Conservation (phyloP, 441 rosid genomes). For the Daphne laureola region DNA sequence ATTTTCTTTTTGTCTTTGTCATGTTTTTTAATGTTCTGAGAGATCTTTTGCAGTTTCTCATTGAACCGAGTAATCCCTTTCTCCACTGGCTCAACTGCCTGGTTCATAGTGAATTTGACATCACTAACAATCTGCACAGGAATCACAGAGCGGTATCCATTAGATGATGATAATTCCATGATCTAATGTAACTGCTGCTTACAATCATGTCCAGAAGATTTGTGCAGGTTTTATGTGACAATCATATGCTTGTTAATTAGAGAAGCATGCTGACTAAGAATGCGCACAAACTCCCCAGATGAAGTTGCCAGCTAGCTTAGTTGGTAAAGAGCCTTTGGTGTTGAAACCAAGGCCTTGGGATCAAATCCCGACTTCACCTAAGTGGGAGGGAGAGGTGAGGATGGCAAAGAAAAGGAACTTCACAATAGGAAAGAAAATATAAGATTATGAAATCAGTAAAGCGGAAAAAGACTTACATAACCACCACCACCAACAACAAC, state of each 20-base stretch:
- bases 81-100: constrained; percentile 97
- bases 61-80: constrained; percentile 90
- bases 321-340: too few species aligned
- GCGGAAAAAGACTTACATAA: constrained; percentile 57
- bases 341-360: too few species aligned
- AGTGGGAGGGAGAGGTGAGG: too few species aligned
- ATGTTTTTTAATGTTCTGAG: constrained; percentile 80
- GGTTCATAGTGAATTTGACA: constrained; percentile 89
- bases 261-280: too few species aligned
- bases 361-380: too few species aligned
- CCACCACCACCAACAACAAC: constrained; percentile 92
- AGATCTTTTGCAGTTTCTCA: constrained; percentile 80
- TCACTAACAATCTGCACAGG: constrained; percentile 81
- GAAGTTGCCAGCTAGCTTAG: too few species aligned
- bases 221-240: too few species aligned
- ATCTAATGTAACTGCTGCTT: neutral
- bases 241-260: too few species aligned
- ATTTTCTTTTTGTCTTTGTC: constrained; percentile 76
- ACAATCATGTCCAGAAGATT: too few species aligned
- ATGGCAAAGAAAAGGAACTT: too few species aligned
- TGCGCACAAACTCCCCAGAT: too few species aligned
- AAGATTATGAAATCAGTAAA: neutral
- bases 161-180: constrained; percentile 1
- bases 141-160: constrained; percentile 19
- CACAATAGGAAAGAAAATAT: neutral